Base-by-base conservation (phyloP, 2,329 filamentous ascomycete species). In the Xylaria sp. region DNA sequence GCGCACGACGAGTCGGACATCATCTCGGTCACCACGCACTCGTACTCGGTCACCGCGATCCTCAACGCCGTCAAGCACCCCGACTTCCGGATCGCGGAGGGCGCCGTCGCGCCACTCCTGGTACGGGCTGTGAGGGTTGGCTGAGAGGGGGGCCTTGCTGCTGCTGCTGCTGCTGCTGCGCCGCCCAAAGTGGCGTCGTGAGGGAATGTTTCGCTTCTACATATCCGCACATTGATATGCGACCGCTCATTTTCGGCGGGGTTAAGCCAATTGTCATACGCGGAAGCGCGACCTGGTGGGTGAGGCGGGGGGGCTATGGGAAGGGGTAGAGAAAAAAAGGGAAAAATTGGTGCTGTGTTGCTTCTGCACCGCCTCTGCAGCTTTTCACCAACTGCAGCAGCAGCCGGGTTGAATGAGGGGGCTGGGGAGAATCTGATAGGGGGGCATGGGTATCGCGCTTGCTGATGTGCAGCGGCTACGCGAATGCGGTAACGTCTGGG, bases 21-120 rank as follows among this genome's bases (percentile, higher is more conserved):
- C 22, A 52, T 63, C 21, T 57, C 58, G 1, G 26, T 63, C 3
- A 63, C 53, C 7, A 59, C 60, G 1, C 60, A 63, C 39, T 63
- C 60, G 1, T 63, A 61, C 29, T 39, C 60, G n/a, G 44, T 63
- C 13, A 54, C 53, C 1, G 49, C 40, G 6, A 48, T 63, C 9
- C 49, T 59, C 4, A 26, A 40, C 18, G 26, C 44, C 2, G 18
- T 61, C 2, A 49, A 51, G n/a, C 38, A 49, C 13, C 39, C 48
- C 7, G 34, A 40, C 1, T 61, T 56, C 13, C 48, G 54, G 11
- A 45, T 63, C 1, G 52, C 42, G 17, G 60, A 63, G 38, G 55
- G 55, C 8, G 53, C 53, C 9, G 54, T 63, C 49, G 50, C 61
- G 19, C 55, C 60, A 16, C 40, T 63, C 3, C 53, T 63, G 4